phyloP scores from a whole-genome alignment of 805 yeast species.

The Suhomyces sp. region DNA sequence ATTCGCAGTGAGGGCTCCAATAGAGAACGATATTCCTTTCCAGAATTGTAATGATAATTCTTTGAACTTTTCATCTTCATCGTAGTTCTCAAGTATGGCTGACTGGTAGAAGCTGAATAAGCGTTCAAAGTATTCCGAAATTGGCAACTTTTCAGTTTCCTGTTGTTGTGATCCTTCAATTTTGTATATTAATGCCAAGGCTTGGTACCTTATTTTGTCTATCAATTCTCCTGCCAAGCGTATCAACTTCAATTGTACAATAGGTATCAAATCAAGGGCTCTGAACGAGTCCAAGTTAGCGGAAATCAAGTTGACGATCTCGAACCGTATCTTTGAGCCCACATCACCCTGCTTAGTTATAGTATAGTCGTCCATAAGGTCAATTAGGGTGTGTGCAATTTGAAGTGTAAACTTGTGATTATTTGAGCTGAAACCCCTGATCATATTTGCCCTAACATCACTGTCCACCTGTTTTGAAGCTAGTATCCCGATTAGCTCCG shows the following conservation, averaged over 20 bases:
- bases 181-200: conserved; percentile 39
- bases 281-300: conserved; percentile 18
- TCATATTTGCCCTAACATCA: conserved; percentile 26
- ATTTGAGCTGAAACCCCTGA: conserved; percentile 21
- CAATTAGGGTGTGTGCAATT: conserved; percentile 1
- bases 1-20: conserved; percentile 57
- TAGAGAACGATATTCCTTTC: conserved; percentile 54
- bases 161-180: conserved; percentile 12
- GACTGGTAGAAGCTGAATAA: conserved; percentile 8
- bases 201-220: conserved; percentile 47
- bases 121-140: conserved; percentile 2
- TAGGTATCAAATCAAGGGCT: conserved; percentile 5
- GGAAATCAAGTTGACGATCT: conserved; percentile 44
- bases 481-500: conserved; percentile 25
- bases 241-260: conserved; percentile 39
- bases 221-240: conserved; percentile 65
- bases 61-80: conserved; percentile 4
- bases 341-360: conserved; percentile 84
- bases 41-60: conserved; percentile 42
- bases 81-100: background rate
- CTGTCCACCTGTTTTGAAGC: conserved; percentile 24
- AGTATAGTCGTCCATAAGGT: conserved; percentile 72
- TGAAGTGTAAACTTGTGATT: conserved; percentile 9
- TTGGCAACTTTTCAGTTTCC: background rate
- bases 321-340: conserved; percentile 70